Base-by-base conservation (phyloP, 2,329 filamentous ascomycete genomes). In the Sarocladium brachiariae region DNA sequence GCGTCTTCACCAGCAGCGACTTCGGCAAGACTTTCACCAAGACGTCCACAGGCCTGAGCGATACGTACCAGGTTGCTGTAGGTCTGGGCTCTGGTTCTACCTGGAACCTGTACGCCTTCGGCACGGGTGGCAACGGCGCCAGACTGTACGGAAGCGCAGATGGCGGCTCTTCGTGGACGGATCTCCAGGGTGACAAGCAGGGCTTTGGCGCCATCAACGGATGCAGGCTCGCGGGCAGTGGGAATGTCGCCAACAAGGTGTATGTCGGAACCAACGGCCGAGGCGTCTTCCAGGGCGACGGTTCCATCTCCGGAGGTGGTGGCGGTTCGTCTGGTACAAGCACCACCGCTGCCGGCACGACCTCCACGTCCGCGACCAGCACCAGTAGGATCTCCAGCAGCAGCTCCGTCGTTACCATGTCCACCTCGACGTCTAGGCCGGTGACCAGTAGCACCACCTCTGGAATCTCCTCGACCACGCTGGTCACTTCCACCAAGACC, bases 1-100 rank as follows among this genome's bases (percentile, higher is more conserved):
- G 79, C 5, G 62, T 83, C 45, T 81, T 76, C 65, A 72, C 72
- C 56, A 78, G 74, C 9, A 74, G 70, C 5, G 61, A 81, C 59
- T 78, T 65, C 31, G 79, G 76, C 4, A 59, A 62, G 3, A 69
- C 68, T 1, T 81, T 80, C 55, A 65, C 68, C 0, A 61, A 68
- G 23, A 57, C 70, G 0, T 65, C 67, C 4, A 57, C 61, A 0
- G 54, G 54, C 8, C 54, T 75, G 16, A 69, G 60, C 2, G 62
- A 68, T 52, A 70, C 70, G 1, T 63, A 72, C 25, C 65, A 72
- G 43, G 64, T 77, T 50, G 64, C 73, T 0, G 62, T 77, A 1
- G 74, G 74, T 0, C 58, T 65, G 0, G 72, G 72, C 0, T 64
- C 66, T 0, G 72, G 72, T 0, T 64, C 58, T 1, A 61, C 54